Evolutionary conservation across 164 flowering plant genomes (phyloP).

Genomic region (Litsea cubeba): DNA sequence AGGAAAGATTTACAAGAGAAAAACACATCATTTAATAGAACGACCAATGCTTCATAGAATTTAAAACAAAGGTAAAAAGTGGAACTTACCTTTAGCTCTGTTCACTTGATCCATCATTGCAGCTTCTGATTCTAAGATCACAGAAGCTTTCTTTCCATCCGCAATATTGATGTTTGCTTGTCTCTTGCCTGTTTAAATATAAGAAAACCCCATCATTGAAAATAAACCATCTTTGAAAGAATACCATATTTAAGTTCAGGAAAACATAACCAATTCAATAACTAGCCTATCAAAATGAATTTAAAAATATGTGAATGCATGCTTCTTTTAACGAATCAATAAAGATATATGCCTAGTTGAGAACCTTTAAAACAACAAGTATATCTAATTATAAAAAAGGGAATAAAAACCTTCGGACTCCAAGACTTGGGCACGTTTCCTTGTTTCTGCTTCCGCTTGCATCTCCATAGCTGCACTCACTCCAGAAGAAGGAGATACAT

Average conservation of each 20-base stretch:
- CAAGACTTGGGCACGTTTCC: conserved; percentile 84
- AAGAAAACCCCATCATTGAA: background rate
- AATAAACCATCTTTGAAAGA: background rate
- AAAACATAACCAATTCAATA: too few relatives aligned
- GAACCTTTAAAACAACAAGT: too few relatives aligned
- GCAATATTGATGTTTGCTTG: conserved; percentile 81
- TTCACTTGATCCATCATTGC: conserved; percentile 45
- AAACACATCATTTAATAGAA: background rate
- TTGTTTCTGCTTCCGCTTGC: conserved; percentile 99
- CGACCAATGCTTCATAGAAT: background rate
- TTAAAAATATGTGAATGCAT: background rate
- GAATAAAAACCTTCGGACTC: conserved; percentile 70
- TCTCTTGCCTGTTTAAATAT: conserved; percentile 59
- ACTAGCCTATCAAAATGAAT: background rate
- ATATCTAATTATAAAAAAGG: too few relatives aligned
- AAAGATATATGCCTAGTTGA: too few relatives aligned
- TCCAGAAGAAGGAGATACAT: conserved; percentile 83
- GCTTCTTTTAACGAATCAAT: background rate
- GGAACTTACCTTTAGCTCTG: conserved; percentile 42
- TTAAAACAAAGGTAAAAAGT: background rate
- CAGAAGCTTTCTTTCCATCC: conserved; percentile 54
- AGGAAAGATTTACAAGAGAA: too few relatives aligned
- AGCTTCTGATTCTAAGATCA: conserved; percentile 52
- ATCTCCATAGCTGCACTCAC: conserved; percentile 91
- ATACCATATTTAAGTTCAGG: background rate